Base-by-base conservation (phyloP, 371 early-diverging fungal species). In the Rhizopus sp. region DNA sequence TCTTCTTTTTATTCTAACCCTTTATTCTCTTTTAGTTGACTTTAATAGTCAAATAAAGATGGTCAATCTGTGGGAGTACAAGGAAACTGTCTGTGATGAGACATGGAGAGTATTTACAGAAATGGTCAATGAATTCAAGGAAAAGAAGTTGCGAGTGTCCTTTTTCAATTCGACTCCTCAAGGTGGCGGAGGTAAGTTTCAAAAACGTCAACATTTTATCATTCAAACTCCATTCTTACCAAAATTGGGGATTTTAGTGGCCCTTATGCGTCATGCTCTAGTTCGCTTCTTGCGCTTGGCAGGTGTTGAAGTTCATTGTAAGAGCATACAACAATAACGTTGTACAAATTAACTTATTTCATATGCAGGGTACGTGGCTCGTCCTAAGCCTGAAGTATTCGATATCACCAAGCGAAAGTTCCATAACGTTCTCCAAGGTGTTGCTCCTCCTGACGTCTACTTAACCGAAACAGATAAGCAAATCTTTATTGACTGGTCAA, bases 371-470 rank as follows among this genome's bases (percentile, higher is more conserved):
- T 87, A 77, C 63, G 90, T 90, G 39, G 81, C 86, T 57, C 82
- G 88, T 51, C 92, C 92, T 41, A 88, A 87, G 57, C 89, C 91
- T 7, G 87, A 86, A 51, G 86, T 93, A 7, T 92, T 91, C 74
- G 86, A 89, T 56, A 89, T 91, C 48, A 92, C 93, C 46, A 92
- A 92, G 67, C 77, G 87, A 69, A 92, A 93, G 64, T 88, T 93
- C 69, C 95, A 94, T 70, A 94, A 94, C 70, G 86, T 93, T 6
- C 81, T 93, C 44, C 95, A 94, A 79, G 91, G 92, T 51, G 93
- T 93, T n/a, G 88, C 92, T 10, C 63, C 72, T 33, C 73, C 77
- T 33, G 77, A 81, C 52, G 75, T 77, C 30, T 60, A 77, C 10
- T 69, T 94, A 41, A 83, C 75, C 3, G 80, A 87, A 35, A 81